Base-by-base conservation (phyloP, 306 rosid species). In the Fagus sylvatica region DNA sequence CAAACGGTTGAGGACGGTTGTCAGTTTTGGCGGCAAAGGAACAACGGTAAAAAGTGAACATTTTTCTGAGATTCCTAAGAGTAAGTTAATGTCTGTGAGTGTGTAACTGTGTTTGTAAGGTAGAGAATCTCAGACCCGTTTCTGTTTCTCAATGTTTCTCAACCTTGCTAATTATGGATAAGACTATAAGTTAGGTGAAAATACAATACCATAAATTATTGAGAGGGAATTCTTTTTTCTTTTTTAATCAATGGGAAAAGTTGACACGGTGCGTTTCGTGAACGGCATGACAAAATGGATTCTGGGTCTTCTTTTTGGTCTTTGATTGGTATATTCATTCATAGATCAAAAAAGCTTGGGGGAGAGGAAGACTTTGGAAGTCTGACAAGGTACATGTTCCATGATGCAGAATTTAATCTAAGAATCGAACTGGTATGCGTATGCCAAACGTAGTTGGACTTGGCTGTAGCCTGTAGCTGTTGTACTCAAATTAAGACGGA, bases 21-120 rank as follows among this genome's bases (percentile, higher is more conserved):
- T 74, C 59, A 75, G 70, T 43, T 81, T 78, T 84, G 89, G 94
- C 90, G 89, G 73, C 83, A 79, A 74, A 54, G 12, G 75, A 81
- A 76, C 30, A 76, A 84, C 81, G 72, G 85, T 80, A 57, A 77
- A 86, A 79, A 77, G 61, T 16, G 61, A 75, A 61, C 28, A 22
- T 22, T 68, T 48, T 37, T 33, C 72, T 10, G 71, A 68, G 80
- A 84, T 78, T 80, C 84, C 57, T 0, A 33, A n/a, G 41, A 2
- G 43, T n/a, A 67, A 4, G 2, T 7, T 10, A 43, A 12, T 43
- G 12, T 43, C 0, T 43, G 13, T 7, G 34, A 8, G n/a, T 13
- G 10, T n/a, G 28, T 34, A 16, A 33, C 8, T n/a, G 53, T 22
- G 34, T 2, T 22, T 39, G 19, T 60, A 28, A 62, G 37, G 73